Conservation (phyloP, 1,139 yeast species). For the Yamadazyma trypodendri region DNA sequence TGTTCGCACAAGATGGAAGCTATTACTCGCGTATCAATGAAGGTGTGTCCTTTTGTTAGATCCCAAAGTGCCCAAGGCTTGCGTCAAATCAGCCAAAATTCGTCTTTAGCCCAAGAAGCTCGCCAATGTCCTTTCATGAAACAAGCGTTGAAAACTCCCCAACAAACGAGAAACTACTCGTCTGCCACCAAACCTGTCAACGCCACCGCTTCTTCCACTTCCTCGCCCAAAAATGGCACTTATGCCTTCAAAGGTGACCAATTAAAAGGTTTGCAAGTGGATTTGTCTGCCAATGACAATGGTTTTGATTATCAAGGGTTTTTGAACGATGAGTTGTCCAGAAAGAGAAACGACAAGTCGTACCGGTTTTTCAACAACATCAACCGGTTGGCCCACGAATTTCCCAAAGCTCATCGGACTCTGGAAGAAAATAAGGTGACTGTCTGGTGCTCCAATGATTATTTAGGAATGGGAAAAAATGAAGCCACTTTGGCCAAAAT, state of each 20-base stretch:
- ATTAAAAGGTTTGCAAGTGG: slow-evolving; percentile 29
- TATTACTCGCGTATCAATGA: slow-evolving; percentile 72
- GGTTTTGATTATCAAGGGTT: slow-evolving; percentile 66
- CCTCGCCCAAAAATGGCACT: slow-evolving; percentile 29
- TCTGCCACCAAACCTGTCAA: slow-evolving; percentile 51
- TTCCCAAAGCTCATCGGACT: slow-evolving; percentile 87
- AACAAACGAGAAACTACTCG: slow-evolving; percentile 48
- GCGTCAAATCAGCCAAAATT: slow-evolving; percentile 45
- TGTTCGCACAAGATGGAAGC: slow-evolving; percentile 84
- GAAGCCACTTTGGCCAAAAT: slow-evolving; percentile 68
- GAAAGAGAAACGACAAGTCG: slow-evolving; percentile 84
- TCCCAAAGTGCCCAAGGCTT: slow-evolving; percentile 63
- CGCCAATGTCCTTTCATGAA: slow-evolving; percentile 86
- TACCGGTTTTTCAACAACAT: slow-evolving; percentile 96
- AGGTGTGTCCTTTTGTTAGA: slow-evolving; percentile 83
- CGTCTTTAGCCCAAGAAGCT: slow-evolving; percentile 61
- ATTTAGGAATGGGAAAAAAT: slow-evolving; percentile 91
- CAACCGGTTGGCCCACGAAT: slow-evolving; percentile 90
- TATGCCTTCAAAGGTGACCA: slow-evolving; percentile 30
- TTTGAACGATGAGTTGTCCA: slow-evolving; percentile 60
- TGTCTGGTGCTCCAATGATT: slow-evolving; percentile 98
- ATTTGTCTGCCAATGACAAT: slow-evolving; percentile 37
- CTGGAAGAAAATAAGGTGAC: slow-evolving; percentile 79
- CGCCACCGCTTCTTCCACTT: slow-evolving; percentile 45
- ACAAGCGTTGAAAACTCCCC: slow-evolving; percentile 55